A percentile compares a stretch with the other conserved stretches of the same genome.
These are phyloP conservation scores for Penicillium sp. DNA, from an alignment of 2,329 filamentous ascomycete species.

Conservation along the genomic window DNA sequence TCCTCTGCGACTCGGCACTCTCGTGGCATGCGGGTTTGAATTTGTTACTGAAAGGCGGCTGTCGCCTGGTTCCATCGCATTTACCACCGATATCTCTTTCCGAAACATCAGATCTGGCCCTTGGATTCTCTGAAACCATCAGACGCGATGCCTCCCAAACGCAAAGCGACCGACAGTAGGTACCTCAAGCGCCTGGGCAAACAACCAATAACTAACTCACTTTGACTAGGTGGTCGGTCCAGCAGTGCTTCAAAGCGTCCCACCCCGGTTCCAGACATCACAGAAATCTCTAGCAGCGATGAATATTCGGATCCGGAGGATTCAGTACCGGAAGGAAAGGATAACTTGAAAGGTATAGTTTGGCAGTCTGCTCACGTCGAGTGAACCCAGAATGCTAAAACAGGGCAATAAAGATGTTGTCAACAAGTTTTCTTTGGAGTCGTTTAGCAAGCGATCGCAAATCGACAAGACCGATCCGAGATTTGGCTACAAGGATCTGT, in stretches of 20 bases:
- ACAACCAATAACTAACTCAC: constrained; percentile 18
- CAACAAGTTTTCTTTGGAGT: constrained; percentile 58
- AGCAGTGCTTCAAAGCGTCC: constrained; percentile 54
- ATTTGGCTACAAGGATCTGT: constrained; percentile 74
- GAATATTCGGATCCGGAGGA: constrained; percentile 61
- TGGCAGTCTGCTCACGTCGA: constrained; percentile 15
- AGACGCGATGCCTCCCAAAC: constrained; percentile 68
- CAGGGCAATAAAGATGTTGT: constrained; percentile 45
- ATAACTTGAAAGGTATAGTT: constrained; percentile 51
- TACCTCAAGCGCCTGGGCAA: constrained; percentile 27
- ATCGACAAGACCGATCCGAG: constrained; percentile 55
- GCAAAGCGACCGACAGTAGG: constrained; percentile 66
- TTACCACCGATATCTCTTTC: neutral
- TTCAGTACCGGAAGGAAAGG: constrained; percentile 49
- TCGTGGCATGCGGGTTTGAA: constrained; percentile 28
- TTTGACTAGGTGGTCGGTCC: constrained; percentile 46
- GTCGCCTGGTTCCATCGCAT: constrained; percentile 11
- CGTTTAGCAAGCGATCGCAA: constrained; percentile 54
- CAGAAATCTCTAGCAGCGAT: constrained; percentile 57
- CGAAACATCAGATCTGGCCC: neutral
- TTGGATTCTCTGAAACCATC: neutral
- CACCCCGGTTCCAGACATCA: constrained; percentile 50
- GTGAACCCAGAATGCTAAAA: constrained; percentile 27
- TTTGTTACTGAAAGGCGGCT: constrained; percentile 11
- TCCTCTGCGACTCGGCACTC: constrained; percentile 14